Evolutionary conservation across 2,329 filamentous ascomycete genomes (phyloP), one percentile per base, ranked within the genome.

Genomic region (Venturia carpophila): DNA sequence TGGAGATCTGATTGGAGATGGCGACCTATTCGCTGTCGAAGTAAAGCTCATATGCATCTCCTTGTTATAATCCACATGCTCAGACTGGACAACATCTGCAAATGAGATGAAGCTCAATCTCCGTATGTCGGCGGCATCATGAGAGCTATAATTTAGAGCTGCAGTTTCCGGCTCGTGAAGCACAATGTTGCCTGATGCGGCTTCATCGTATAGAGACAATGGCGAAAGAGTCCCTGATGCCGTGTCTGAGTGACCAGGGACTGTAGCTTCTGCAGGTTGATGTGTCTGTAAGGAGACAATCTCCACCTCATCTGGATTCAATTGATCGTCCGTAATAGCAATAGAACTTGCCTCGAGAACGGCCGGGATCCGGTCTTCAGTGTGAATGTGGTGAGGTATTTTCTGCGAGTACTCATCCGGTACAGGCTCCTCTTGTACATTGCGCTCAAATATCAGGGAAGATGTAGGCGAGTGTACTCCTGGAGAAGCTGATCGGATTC

Each of bases 21-120:
- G 88, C 10, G 91, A 94, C 52, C 89, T 85, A 80, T 76, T 76
- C 60, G 72, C 24, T 39, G 62, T 74, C 73, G 68, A 89, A 9
- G 87, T 87, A 24, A 90, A 77, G 15, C 87, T 88, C 62, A 85
- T 83, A 66, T 88, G 77, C 73, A 91, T 87, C 67, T 93, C 89
- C 68, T 87, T 81, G 69, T 83, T 87, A 15, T 58, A 24, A 45
- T 86, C 83, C 39, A 84, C 85, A 71, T 93, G 90, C 74, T 94
- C 90, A 42, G 88, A 84, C 73, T 96, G 91, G 49, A 97, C 91
- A 11, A 97, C 91, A 71, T 97, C 93, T 67, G 93, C 92, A 76
- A 97, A 97, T 9, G 92, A 96, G 73, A 97, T 96, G 78, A 97
- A 97, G 74, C 90, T 94, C 68, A 97, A 78, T 27, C 93, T 86